Base-by-base conservation (phyloP, 208 protist species). In the Leishmania mexicana region DNA sequence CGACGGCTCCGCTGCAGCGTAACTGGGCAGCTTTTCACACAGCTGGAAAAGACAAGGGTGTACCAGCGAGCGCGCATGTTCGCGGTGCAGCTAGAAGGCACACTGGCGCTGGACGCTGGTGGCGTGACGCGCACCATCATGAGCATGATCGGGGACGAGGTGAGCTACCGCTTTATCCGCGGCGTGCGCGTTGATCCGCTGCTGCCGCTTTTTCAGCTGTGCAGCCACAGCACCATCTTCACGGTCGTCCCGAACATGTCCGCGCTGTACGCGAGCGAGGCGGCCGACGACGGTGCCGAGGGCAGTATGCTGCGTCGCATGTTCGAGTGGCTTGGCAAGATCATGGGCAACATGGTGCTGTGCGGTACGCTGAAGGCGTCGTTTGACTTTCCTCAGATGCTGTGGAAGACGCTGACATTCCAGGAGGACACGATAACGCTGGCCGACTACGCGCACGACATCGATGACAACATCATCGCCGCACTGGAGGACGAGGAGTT, bases 381-480 rank as follows among this genome's bases (percentile, higher is more conserved):
- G 2, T 80, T 98, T 7, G 79, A 88, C 31, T 91, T 96, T 24
- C 93, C 95, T 0, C 91, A 93, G 3, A 73, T 98, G n/a, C 80
- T 93, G 81, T 98, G 95, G 93, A 98, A 96, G 87, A 96, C 89
- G 79, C 85, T 98, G 72, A 93, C 89, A 21, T 95, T 94, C 65
- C 77, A 85, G 64, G 82, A 85, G 77, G 86, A 93, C 79, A 85
- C 83, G 19, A 68, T 84, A 57, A 93, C 89, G 19, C 89, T 98
- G 2, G 85, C 92, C 53, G 95, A 98, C 83, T 98, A 96, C 81
- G 89, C 88, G 60, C 85, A 87, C 77, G 95, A 98, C 83, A 91
- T 96, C 73, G 92, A 96, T 82, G 95, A 98, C 86, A 91, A 89
- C 64, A 89, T 95, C 49, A 88, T 84, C 51, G 84, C 88, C 67